A percentile compares a stretch with the other conserved stretches of the same genome.
Evolutionary conservation across 352 stramenopile genomes (phyloP).

Genomic region (Phytopythium ostracodes): DNA sequence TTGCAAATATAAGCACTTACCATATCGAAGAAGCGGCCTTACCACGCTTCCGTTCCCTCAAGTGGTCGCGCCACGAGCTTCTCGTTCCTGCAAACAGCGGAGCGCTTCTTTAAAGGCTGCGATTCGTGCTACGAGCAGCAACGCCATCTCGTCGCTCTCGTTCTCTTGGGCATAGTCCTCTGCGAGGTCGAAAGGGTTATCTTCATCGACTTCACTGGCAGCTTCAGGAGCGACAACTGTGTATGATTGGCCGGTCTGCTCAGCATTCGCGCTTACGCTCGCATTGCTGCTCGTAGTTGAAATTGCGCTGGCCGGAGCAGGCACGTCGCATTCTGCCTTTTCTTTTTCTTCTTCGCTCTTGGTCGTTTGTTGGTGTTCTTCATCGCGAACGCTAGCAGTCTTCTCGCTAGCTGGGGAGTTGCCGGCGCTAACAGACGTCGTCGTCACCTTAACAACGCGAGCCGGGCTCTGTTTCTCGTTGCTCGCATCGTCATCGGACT

Average conservation of each 20-base stretch:
- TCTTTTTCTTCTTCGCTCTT: neutral
- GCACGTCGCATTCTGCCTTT: neutral
- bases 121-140: slow-evolving; percentile 40
- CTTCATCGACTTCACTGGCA: slow-evolving; percentile 6
- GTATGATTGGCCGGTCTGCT: neutral
- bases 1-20: neutral
- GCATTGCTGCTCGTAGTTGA: neutral
- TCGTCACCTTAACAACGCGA: neutral
- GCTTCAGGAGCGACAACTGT: neutral
- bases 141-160: slow-evolving; percentile 34
- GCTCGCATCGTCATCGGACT: neutral
- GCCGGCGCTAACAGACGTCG: neutral
- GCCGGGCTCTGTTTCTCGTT: neutral
- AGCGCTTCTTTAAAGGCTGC: slow-evolving; percentile 41
- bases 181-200: slow-evolving; percentile 13
- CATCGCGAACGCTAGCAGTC: neutral
- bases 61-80: neutral
- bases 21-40: neutral
- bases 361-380: neutral
- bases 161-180: slow-evolving; percentile 13
- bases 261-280: neutral
- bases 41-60: too few relatives aligned
- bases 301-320: neutral
- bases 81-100: slow-evolving; percentile 16
- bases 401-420: neutral